Evolutionary conservation across 1,284 basidiomycete genomes (phyloP).

Genomic region (Irpex sp.): DNA sequence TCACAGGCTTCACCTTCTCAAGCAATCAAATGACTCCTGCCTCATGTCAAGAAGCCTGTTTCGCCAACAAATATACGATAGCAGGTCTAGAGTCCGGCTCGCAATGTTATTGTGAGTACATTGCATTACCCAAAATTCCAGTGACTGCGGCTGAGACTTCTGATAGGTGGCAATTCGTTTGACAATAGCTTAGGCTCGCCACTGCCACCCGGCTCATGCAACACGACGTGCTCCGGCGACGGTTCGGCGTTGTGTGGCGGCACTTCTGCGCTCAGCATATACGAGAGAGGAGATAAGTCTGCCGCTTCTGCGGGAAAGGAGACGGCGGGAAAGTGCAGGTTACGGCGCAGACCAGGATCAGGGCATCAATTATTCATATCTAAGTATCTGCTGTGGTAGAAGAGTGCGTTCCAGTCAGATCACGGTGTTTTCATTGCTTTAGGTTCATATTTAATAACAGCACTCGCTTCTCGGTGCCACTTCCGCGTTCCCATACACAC

Average conservation of each 20-base stretch:
- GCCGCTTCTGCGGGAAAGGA: neutral
- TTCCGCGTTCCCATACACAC: neutral
- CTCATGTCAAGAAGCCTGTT: conserved; percentile 19
- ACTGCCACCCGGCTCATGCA: conserved; percentile 5
- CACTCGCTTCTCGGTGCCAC: neutral
- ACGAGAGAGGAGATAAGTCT: neutral
- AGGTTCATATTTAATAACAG: neutral
- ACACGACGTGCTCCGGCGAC: conserved; percentile 12
- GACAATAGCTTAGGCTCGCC: conserved; percentile 7
- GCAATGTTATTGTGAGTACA: conserved; percentile 23
- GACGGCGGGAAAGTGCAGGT: neutral
- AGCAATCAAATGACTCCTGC: conserved; percentile 20
- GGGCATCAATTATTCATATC: neutral
- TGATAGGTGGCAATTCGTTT: conserved; percentile 10
- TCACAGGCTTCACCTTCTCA: conserved; percentile 21
- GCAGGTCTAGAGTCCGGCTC: conserved; percentile 24
- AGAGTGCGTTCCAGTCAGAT: neutral
- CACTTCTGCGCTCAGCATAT: conserved; percentile 11
- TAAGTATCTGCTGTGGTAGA: neutral
- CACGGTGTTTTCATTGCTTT: neutral
- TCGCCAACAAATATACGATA: conserved; percentile 17
- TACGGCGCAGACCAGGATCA: neutral
- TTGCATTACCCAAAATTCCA: neutral
- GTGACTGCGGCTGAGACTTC: neutral
- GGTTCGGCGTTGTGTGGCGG: conserved; percentile 13